A percentile compares a stretch with the other conserved stretches of the same genome.
Conservation (phyloP, 2,329 filamentous ascomycete genomes). For the Diplodia sapinea region DNA sequence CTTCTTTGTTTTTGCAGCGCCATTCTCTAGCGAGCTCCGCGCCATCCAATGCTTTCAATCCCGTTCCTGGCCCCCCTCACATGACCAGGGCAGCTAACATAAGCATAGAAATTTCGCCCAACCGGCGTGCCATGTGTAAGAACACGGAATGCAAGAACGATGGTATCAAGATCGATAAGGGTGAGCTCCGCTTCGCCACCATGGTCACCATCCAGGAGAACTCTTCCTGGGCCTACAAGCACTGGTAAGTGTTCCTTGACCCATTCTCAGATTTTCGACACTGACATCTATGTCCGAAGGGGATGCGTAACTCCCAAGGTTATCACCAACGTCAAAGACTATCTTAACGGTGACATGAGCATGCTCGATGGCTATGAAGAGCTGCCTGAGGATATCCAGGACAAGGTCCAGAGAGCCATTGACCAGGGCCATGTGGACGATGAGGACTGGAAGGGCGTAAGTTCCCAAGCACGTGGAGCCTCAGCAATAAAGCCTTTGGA, state of each 20-base stretch:
- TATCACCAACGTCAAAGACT: constrained; percentile 68
- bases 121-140: constrained; percentile 75
- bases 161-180: constrained; percentile 75
- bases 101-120: constrained; percentile 70
- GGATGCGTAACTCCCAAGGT: constrained; percentile 84
- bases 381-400: constrained; percentile 69
- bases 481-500: constrained; percentile 33
- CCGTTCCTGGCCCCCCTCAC: neutral
- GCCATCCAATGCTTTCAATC: neutral
- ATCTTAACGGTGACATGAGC: constrained; percentile 65
- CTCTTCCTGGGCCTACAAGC: constrained; percentile 76
- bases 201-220: constrained; percentile 69
- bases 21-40: neutral
- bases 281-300: constrained; percentile 59
- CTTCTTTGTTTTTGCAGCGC: neutral
- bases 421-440: constrained; percentile 80
- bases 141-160: constrained; percentile 74
- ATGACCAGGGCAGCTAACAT: constrained; percentile 22
- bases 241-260: constrained; percentile 70
- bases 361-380: constrained; percentile 83
- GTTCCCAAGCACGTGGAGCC: constrained; percentile 46
- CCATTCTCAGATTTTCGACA: neutral
- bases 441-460: constrained; percentile 87
- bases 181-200: constrained; percentile 75
- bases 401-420: constrained; percentile 75